phyloP scores from a whole-genome alignment of 306 rosid species.

The Acacia crassicarpa region DNA sequence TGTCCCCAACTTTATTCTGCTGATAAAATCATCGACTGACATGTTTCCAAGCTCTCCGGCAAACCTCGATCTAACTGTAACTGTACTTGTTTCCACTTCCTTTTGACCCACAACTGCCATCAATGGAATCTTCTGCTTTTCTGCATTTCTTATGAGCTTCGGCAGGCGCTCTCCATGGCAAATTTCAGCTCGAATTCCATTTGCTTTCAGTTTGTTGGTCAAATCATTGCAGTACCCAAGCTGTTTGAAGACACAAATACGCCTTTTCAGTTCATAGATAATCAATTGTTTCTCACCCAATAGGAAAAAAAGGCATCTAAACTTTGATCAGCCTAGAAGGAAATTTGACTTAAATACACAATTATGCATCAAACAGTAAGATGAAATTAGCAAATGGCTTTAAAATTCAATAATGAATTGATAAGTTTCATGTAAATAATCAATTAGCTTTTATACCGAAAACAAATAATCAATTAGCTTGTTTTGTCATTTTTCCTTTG shows the following conservation, averaged over 20 bases:
- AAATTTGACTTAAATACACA: slow-evolving; percentile 14
- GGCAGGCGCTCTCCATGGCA: slow-evolving; percentile 92
- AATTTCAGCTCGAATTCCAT: slow-evolving; percentile 75
- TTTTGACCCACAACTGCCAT: slow-evolving; percentile 95
- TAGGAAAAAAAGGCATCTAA: neutral
- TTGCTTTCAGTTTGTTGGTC: slow-evolving; percentile 58
- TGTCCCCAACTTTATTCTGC: slow-evolving; percentile 57
- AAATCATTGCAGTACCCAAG: slow-evolving; percentile 76
- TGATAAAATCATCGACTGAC: slow-evolving; percentile 72
- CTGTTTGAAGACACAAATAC: slow-evolving; percentile 42
- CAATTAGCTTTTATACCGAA: neutral
- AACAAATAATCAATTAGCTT: neutral
- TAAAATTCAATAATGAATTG: neutral
- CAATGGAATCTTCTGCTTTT: slow-evolving; percentile 84
- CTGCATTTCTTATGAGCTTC: slow-evolving; percentile 91
- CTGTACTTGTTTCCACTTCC: slow-evolving; percentile 75
- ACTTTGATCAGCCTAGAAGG: neutral
- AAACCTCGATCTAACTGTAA: slow-evolving; percentile 83
- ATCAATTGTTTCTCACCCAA: neutral
- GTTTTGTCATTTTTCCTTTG: neutral
- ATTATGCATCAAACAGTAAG: neutral
- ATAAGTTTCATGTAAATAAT: neutral
- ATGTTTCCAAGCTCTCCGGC: slow-evolving; percentile 87
- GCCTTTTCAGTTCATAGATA: slow-evolving; percentile 6
- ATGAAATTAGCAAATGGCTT: neutral